Base-by-base conservation (phyloP, 1,284 basidiomycete genomes). In the Marasmius fiardii region DNA sequence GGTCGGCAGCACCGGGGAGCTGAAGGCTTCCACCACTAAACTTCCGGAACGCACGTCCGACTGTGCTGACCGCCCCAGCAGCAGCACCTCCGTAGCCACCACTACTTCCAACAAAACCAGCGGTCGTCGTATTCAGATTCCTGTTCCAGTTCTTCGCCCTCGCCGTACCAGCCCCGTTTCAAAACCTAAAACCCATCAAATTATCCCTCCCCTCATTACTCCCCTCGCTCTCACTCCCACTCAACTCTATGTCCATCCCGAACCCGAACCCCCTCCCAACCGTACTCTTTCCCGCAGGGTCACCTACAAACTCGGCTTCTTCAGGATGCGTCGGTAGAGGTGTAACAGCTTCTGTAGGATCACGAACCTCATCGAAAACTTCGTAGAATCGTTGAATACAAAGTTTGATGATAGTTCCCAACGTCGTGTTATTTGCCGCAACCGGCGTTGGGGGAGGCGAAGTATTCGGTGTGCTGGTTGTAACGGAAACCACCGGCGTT, bases 351-450 rank as follows among this genome's bases (percentile, higher is more conserved):
- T 90, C 88, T 54, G 76, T 79, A 18, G 83, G 79, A 69, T 91
- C 90, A 56, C 68, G 71, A 18, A 86, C 70, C 61, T 92, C 88
- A 64, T 93, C 90, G 64, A 93, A 93, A 33, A 93, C 75, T 67
- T 93, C 92, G 67, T 88, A 92, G 67, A 92, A 93, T 43, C 82
- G 80, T 63, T 89, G 81, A 55, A 93, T 92, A 68, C 89, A 92
- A 35, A 90, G 71, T 64, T 86, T 85, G 67, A 93, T 74, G 49
- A 93, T 73, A 53, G 78, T 75, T 3, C 90, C 90, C 0, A 93
- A 73, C 1, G 89, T 91, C 10, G 82, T 84, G 58, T 70, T 73
- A 49, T 76, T 76, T n/a, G 51, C 14, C 8, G 11, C n/a, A 34
- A 44, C 8, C 35, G 53, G 51, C n/a, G n/a, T n/a, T 37, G 44